Base-by-base conservation (phyloP, 352 stramenopile genomes). In the Thalassiosira exigua region DNA sequence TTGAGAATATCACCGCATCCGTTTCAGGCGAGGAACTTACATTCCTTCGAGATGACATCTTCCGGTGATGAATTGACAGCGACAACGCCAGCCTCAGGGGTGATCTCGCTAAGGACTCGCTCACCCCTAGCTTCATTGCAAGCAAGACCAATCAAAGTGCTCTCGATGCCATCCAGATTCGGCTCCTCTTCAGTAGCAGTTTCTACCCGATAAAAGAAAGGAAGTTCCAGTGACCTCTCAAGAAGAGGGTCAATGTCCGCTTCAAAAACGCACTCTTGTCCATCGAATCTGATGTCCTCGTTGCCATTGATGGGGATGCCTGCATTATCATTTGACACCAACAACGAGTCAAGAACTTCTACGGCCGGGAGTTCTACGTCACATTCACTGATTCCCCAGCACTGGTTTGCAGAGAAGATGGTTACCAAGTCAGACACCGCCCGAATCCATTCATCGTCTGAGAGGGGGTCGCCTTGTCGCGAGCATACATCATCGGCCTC, bases 191-290 rank as follows among this genome's bases (percentile, higher is more conserved):
- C 4, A 0, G 62, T 42, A 22, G 32, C 27, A 30, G 62, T 72
- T 42, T 72, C 62, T n/a, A 72, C 50, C 29, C 41, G 62, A 27
- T 72, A 72, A 42, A 53, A 72, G 50, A 72, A 72, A 27, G 44
- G 26, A 29, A 72, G 48, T 19, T 62, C 62, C 21, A 72, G 27
- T 11, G 32, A 52, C 21, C 62, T 36, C 19, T 29, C 27, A 11
- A n/a, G 14, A 0, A 29, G 32, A 1, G 0, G 7, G 7, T 61
- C 50, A 7, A 12, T 52, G 14, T 61, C 46, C 0, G 27, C n/a
- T 24, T 58, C 51, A 44, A 64, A 39, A 30, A 58, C 52, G 50
- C 62, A 72, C 32, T 51, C 24, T 11, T 60, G 1, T 7, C 62
- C 62, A 62, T 72, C 19, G 1, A 62, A 32, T 1, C 29, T 50